These are phyloP conservation scores for Artemisia argyi DNA, from an alignment of 129 eudicot genomes.

Conservation along the genomic window DNA sequence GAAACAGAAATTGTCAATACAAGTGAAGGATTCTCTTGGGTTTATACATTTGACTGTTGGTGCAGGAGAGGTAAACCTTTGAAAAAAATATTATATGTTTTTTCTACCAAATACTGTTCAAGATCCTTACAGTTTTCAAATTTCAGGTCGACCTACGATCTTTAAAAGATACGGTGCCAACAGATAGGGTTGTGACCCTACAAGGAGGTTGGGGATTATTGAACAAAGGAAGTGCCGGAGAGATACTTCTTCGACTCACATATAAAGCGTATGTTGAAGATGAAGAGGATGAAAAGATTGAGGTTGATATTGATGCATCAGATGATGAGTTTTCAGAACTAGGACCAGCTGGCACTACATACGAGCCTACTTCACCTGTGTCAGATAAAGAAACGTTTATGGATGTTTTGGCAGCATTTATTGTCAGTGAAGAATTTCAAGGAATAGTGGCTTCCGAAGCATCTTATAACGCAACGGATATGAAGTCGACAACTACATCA, in stretches of 20 bases:
- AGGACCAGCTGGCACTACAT: conserved; percentile 33
- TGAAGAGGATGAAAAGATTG: conserved; percentile 72
- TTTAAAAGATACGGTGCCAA: conserved; percentile 82
- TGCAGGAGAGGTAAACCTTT: conserved; percentile 64
- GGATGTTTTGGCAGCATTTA: conserved; percentile 80
- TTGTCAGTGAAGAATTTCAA: conserved; percentile 91
- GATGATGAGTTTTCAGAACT: conserved; percentile 68
- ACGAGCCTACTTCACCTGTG: conserved; percentile 38
- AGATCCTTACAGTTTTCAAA: background rate
- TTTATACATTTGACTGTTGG: conserved; percentile 73
- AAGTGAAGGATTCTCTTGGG: conserved; percentile 84
- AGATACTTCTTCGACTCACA: conserved; percentile 73
- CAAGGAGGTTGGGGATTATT: conserved; percentile 75
- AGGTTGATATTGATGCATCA: conserved; percentile 34
- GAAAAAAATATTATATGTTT: background rate
- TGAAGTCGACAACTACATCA: conserved; percentile 26
- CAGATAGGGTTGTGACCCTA: conserved; percentile 68
- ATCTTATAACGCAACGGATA: conserved; percentile 22
- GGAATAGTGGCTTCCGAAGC: conserved; percentile 92
- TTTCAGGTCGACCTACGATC: conserved; percentile 78
- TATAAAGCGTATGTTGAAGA: conserved; percentile 94
- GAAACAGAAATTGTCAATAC: conserved; percentile 63
- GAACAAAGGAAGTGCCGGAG: conserved; percentile 62
- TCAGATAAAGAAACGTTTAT: conserved; percentile 70
- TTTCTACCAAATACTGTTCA: background rate